Evolutionary conservation across 2,329 filamentous ascomycete species (phyloP), one percentile per base, ranked within the genome.

Genomic region (Pseudogymnoascus sp.): DNA sequence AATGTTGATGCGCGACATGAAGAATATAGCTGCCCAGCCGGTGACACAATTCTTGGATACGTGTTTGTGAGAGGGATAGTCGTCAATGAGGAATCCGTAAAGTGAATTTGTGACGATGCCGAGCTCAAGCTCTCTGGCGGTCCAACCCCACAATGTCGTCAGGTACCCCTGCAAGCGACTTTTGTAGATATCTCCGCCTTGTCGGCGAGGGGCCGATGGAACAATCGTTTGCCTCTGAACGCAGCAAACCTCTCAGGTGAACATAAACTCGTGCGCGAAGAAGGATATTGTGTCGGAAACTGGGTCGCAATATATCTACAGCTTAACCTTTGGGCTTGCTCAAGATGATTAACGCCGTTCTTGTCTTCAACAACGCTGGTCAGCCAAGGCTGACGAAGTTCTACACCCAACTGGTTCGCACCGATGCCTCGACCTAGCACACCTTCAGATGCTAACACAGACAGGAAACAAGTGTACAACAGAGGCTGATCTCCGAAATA

Each of bases 281-380:
- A 19, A 21, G n/a, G 16, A 33, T 33, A 4, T 33, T 56, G 6
- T 13, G 50, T 56, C 21, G 14, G 3, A 33, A 33, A 21, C 1
- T 6, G 16, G 2, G 11, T 21, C 16, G n/a, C 50, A 33, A 56
- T 11, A 19, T 56, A 10, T 14, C 33, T 56, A 56, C 6, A 56
- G 10, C 16, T 21, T 21, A 35, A 8, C n/a, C 6, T 19, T 33
- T 33, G 29, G 14, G 29, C 10, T 56, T 33, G 42, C 19, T 29
- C 69, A 78, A 69, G 69, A 99, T 99, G 95, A 97, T 99, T 77
- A 99, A 96, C 81, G 95, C 96, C 33, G 93, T 99, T 66, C 82
- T 99, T 68, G 93, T 99, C 75, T 99, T 99, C 82, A 99, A 99
- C 74, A 96, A 96, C 80, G 91, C 93, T 71, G 95, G 95, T 67